Evolutionary conservation across 331 rosid species (phyloP), one percentile per base, ranked within the genome.

Genomic region (Pyracantha coccinea): DNA sequence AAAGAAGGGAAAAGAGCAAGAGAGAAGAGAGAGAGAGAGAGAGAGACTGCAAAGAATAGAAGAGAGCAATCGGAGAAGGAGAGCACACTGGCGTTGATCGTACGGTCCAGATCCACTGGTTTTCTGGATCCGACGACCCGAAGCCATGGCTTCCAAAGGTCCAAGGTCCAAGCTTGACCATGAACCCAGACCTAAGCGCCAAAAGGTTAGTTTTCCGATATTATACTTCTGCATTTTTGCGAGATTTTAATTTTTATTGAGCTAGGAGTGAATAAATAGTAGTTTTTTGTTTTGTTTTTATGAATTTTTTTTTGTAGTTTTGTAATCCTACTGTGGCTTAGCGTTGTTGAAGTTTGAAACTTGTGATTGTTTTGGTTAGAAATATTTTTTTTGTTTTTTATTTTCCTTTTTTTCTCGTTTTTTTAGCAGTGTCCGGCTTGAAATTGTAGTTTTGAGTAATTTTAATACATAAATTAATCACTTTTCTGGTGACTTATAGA

Each of bases 131-230:
- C 17, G 77, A 73, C 23, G 60, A 61, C 77, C 24, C 21, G 38
- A 64, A 63, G 44, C 68, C 67, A 92, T 95, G 99, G 93, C 99
- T 60, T 95, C 97, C 70, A 95, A 89, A 86, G 97, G 92, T 82
- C 93, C 84, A 47, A 86, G 96, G 93, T 86, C 89, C 31, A 92
- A 83, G 86, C 79, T 87, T 71, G 98, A 95, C 70, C 97, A 90
- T 13, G 97, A 92, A 77, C 11, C 87, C 60, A 86, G 84, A 84
- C 89, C 90, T 57, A 92, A 89, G 84, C 92, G 99, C 74, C 99
- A 86, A 76, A 92, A 90, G 97, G 99, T 90, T 79, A 50, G 87
- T 72, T 80, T 79, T 41, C 55, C 21, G 5, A 52, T 7, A 19
- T 66, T 41, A 7, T 60, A 17, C 24, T 44, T 11, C 2, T 45